These are phyloP conservation scores for Podaxis carcinomalis DNA, from an alignment of 768 basidiomycete genomes.

Conservation along the genomic window DNA sequence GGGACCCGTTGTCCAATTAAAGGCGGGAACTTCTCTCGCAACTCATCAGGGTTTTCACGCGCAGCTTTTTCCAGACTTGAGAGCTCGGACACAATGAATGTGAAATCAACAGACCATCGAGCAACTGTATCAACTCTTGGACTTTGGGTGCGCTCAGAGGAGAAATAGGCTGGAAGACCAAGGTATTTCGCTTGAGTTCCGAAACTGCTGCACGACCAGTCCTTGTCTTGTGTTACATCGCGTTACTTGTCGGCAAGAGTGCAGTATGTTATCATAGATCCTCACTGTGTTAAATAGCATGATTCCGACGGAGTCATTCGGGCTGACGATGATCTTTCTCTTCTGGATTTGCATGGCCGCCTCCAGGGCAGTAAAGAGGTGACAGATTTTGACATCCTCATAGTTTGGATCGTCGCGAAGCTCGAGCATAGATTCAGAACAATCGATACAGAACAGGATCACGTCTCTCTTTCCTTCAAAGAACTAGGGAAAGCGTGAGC, in stretches of 20 bases:
- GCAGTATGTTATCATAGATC: neutral
- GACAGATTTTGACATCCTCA: constrained; percentile 66
- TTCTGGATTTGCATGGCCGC: constrained; percentile 86
- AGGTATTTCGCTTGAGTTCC: constrained; percentile 67
- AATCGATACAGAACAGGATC: constrained; percentile 94
- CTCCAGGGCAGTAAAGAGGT: constrained; percentile 75
- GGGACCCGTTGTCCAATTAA: constrained; percentile 56
- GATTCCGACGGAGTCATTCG: constrained; percentile 87
- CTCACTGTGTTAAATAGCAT: constrained; percentile 90
- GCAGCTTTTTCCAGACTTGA: constrained; percentile 34
- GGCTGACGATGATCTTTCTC: constrained; percentile 83
- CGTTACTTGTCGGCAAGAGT: neutral
- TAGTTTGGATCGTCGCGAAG: constrained; percentile 61
- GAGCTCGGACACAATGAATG: neutral
- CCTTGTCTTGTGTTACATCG: constrained; percentile 30
- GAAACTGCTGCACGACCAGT: constrained; percentile 37
- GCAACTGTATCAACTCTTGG: constrained; percentile 68
- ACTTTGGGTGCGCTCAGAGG: constrained; percentile 80
- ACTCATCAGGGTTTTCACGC: constrained; percentile 55
- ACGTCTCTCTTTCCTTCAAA: constrained; percentile 79
- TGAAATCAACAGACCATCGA: constrained; percentile 59
- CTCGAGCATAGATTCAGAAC: constrained; percentile 84
- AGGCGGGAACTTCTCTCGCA: constrained; percentile 63
- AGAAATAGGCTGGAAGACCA: constrained; percentile 70
- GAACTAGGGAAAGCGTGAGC: constrained; percentile 33